Conservation (phyloP, 2,329 filamentous ascomycete species). For the Colletotrichum sp. region DNA sequence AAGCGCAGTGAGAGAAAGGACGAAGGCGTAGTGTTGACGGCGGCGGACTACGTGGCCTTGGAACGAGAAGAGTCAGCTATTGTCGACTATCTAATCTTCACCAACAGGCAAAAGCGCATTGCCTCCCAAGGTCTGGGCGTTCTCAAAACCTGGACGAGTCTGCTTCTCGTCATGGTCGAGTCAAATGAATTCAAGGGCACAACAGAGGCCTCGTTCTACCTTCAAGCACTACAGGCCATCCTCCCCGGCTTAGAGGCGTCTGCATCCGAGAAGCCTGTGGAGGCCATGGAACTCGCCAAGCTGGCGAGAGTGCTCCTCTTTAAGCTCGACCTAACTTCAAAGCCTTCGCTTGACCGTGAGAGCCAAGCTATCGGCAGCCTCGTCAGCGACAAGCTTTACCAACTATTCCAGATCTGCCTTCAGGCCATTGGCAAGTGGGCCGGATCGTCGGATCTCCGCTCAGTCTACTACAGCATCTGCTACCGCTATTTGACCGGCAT, state of each 20-base stretch:
- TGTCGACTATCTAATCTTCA: constrained; percentile 64
- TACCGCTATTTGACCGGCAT: constrained; percentile 83
- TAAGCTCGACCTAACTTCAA: constrained; percentile 65
- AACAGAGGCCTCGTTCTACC: constrained; percentile 76
- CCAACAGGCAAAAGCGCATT: constrained; percentile 68
- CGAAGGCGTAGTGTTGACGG: constrained; percentile 51
- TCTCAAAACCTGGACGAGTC: constrained; percentile 82
- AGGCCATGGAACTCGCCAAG: constrained; percentile 78
- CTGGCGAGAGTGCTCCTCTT: constrained; percentile 77
- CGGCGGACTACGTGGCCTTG: constrained; percentile 54
- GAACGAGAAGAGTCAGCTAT: constrained; percentile 66
- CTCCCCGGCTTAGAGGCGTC: constrained; percentile 86
- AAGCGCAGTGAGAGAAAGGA: constrained; percentile 67
- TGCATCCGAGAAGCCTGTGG: constrained; percentile 69
- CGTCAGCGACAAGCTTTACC: constrained; percentile 86
- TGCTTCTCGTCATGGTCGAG: constrained; percentile 83
- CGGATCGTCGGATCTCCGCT: constrained; percentile 73
- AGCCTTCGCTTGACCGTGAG: constrained; percentile 44
- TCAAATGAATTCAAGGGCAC: constrained; percentile 79
- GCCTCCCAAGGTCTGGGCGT: constrained; percentile 66
- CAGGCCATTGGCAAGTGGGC: constrained; percentile 78
- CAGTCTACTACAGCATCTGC: constrained; percentile 90
- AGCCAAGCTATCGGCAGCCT: constrained; percentile 66
- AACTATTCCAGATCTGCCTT: constrained; percentile 88
- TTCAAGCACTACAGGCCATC: constrained; percentile 86